Base-by-base conservation (phyloP, 306 rosid species). In the Lotus japonicus region DNA sequence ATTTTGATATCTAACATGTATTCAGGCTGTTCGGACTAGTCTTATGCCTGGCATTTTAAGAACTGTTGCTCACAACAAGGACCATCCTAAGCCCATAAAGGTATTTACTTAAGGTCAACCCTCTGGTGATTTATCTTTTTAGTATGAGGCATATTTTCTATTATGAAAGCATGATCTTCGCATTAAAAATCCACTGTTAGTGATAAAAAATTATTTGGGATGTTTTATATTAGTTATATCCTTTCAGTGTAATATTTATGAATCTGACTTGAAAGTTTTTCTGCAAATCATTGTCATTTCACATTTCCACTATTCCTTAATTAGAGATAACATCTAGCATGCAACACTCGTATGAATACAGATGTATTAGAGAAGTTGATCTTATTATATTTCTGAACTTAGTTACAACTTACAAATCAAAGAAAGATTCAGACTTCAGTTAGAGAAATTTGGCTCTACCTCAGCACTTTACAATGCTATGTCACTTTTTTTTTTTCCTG, bases 21-120 rank as follows among this genome's bases (percentile, higher is more conserved):
- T 50, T 39, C 78, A 87, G 96, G 86, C 88, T 52, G 95, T 84
- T 11, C 88, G 96, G 35, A 86, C 92, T 15, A 87, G 89, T 78
- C 86, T 92, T 64, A 89, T 92, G 96, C 86, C 98, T 48, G 98
- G 98, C 53, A 81, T 89, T 66, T 73, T 92, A 84, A 92, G 86
- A 84, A 84, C 91, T 38, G 85, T 89, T 74, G 91, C 89, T 21
- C 91, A 87, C 74, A 92, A 92, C 84, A 92, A 92, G 81, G 98
- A 88, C 78, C 92, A 89, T 70, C 89, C 98, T 39, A 89, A 89
- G 87, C 98, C 98, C 64, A 92, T 89, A 78, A 92, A 87, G 98
- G 96, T 92, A 73, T 23, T n/a, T 19, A 10, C 16, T 70, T 8
- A 36, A 43, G 49, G 41, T 64, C 16, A 58, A 45, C 31, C 81